Evolutionary conservation across 352 stramenopile genomes (phyloP), one percentile per base, ranked within the genome.

Genomic region (Detonula confervacea): DNA sequence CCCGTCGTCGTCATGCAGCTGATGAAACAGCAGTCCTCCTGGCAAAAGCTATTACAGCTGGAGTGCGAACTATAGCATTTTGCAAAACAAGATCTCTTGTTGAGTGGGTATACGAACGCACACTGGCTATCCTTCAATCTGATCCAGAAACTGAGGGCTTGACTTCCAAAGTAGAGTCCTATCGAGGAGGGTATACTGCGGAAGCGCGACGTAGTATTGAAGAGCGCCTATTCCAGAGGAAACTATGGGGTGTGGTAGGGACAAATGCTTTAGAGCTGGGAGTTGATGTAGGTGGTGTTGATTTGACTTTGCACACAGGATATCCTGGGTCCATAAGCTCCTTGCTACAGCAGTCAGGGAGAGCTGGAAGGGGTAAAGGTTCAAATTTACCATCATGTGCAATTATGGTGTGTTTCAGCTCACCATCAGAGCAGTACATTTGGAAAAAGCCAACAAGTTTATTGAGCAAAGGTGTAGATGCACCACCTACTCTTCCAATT

Each of bases 261-360:
- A 99, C 97, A 5, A 97, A 96, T 75, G 97, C 97, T 2, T 91
- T 99, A 8, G 97, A 99, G 77, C 86, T 99, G 8, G 97, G 97
- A 14, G 97, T 99, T 56, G 96, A 99, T 73, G 84, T 95, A 46
- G 90, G 90, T 39, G 27, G 91, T 92, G 85, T 99, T 18, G 96
- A 99, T 80, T 94, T 97, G 16, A 98, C 97, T 3, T 90, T 99
- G 59, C 97, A 99, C 77, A 91, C 98, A 54, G 97, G 97, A 1
- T 96, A 98, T 55, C 97, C 97, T 9, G 93, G 93, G 1, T 97
- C 90, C 8, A 90, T 97, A 33, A 92, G 94, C 16, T 98, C 95
- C 27, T 84, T 99, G 59, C 97, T 97, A 91, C 97, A 99, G 80
- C 97, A 99, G 87, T 95, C 96, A 16, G 97, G 97, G 9, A 92